Base-by-base conservation (phyloP, 306 rosid species). In the Gastrolobium bilobum region DNA sequence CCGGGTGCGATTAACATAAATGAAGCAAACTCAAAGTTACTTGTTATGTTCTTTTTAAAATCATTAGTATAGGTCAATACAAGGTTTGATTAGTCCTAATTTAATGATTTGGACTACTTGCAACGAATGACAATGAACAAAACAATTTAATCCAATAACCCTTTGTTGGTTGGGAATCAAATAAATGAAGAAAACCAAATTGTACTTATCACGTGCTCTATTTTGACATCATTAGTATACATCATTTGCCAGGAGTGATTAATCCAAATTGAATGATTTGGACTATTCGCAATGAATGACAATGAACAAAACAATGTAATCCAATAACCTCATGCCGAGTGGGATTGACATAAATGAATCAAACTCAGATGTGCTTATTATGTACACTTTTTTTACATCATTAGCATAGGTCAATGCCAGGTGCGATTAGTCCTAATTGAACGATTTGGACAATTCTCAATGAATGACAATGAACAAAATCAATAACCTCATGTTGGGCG, bases 221-320 rank as follows among this genome's bases (percentile, higher is more conserved):
- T 48, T 58, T 69, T 47, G 62, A 30, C 57, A 39, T 47, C 7
- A 35, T 35, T 37, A 8, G 20, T 8, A 47, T 35, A 29, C 63
- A 62, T 35, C 66, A 35, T 33, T 20, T 47, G 13, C 7, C 26
- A 4, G 9, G 9, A 13, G 6, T 44, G 35, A 38, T 20, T 20
- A 20, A 20, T 20, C 26, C 26, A 20, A 38, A 54, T 42, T 72
- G 40, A 3, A 61, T 8, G 47, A 10, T 58, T 72, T 72, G 77
- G 26, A 11, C 51, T 61, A 47, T 69, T 69, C 26, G 10, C 54
- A 51, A 70, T 5, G 47, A 39, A 5, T 60, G 79, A 4, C 30
- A 30, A 62, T 50, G 64, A 71, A 71, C 35, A 60, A 71, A 71
- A 29, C 67, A 71, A 61, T 26, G 34, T 60, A 59, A 79, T 48